phyloP scores from a whole-genome alignment of 257 asterid species.

The Solanum ossicruentum region DNA sequence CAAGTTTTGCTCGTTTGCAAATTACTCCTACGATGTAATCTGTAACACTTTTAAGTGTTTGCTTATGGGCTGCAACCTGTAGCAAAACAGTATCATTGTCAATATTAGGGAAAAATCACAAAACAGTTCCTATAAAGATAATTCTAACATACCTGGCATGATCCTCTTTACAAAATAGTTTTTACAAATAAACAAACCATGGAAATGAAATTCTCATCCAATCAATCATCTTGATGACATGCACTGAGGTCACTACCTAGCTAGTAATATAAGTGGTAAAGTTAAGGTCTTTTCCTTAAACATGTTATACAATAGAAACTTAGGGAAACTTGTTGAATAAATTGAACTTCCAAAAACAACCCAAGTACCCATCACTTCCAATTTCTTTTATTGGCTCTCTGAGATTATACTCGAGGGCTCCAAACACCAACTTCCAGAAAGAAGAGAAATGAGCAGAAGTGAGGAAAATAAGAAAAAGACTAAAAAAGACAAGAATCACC shows the following conservation, averaged over 20 bases:
- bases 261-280: not conserved
- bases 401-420: not conserved
- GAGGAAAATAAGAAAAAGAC: not conserved
- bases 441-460: not conserved
- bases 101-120: not conserved
- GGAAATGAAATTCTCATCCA: not conserved
- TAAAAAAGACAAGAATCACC: not conserved
- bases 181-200: not conserved
- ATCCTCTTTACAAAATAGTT: not conserved
- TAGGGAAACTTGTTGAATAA: not conserved
- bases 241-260: not conserved
- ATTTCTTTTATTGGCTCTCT: not conserved
- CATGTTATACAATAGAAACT: not conserved
- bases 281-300: not conserved
- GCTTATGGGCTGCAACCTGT: constrained; percentile 89
- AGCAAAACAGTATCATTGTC: not conserved
- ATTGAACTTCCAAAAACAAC: not conserved
- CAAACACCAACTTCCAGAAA: not conserved
- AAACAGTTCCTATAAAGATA: not conserved
- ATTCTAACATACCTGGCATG: not conserved
- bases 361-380: not conserved
- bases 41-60: constrained; percentile 80
- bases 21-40: constrained; percentile 73
- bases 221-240: not conserved
- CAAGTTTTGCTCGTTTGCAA: constrained; percentile 78